These are phyloP conservation scores for Lycium ferocissimum DNA, from an alignment of 257 asterid species.

Conservation along the genomic window DNA sequence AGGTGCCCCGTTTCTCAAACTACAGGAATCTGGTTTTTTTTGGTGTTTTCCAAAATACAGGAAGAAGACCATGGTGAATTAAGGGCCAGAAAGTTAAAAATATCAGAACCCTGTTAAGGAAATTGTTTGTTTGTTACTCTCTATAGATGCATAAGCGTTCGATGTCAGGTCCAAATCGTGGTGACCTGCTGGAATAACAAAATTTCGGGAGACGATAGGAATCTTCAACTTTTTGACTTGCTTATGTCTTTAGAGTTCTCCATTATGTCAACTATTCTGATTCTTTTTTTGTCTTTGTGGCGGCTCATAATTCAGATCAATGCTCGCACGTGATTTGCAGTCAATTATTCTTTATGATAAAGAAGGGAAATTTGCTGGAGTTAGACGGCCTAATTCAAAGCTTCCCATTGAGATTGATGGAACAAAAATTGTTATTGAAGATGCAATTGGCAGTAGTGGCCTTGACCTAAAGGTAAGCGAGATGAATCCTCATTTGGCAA, in stretches of 20 bases:
- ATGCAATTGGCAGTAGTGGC: slow-evolving; percentile 89
- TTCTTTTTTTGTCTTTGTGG: slow-evolving; percentile 1
- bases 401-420: slow-evolving; percentile 91
- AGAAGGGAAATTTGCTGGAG: slow-evolving; percentile 90
- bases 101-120: background rate
- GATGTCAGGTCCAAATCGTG: background rate
- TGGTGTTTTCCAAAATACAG: background rate
- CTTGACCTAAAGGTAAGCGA: slow-evolving; percentile 79
- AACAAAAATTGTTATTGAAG: slow-evolving; percentile 60
- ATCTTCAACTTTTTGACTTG: background rate
- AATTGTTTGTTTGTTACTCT: background rate
- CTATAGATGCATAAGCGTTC: background rate
- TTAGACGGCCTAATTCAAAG: slow-evolving; percentile 84
- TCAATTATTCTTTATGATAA: slow-evolving; percentile 82
- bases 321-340: slow-evolving; percentile 94
- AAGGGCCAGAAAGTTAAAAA: background rate
- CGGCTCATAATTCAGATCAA: slow-evolving; percentile 58
- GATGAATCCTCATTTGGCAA: background rate
- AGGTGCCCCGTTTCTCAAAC: slow-evolving; percentile 1
- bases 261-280: slow-evolving; percentile 23
- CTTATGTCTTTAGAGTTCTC: slow-evolving; percentile 5
- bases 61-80: background rate
- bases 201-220: background rate
- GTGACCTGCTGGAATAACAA: background rate
- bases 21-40: background rate